Evolutionary conservation across 257 asterid genomes (phyloP).

Genomic region (Solanum sitiens): DNA sequence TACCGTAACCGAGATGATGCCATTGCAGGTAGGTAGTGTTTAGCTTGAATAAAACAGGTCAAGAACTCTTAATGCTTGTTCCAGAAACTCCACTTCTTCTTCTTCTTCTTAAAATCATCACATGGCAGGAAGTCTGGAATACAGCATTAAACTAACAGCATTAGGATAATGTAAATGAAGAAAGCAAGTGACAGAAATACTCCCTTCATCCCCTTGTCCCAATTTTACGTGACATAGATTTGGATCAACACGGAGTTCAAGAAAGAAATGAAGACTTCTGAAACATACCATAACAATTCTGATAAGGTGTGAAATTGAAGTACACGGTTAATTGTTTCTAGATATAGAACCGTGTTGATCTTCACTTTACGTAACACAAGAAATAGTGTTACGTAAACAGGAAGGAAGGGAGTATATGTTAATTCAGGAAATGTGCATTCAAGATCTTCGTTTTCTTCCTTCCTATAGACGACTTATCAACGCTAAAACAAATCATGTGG

Average conservation of each 20-base stretch:
- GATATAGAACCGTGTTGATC: not conserved
- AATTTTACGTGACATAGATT: not conserved
- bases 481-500: not conserved
- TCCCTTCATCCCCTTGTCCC: not conserved
- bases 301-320: not conserved
- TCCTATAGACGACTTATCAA: not conserved
- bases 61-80: slow-evolving; percentile 40
- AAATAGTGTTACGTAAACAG: not conserved
- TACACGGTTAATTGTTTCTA: not conserved
- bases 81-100: slow-evolving; percentile 84
- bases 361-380: too few species aligned
- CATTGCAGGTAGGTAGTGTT: not conserved
- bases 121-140: slow-evolving; percentile 52
- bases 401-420: not conserved
- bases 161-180: not conserved
- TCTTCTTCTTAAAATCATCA: slow-evolving; percentile 73
- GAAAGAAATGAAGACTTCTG: not conserved
- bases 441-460: not conserved
- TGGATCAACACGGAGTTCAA: not conserved
- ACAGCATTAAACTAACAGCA: not conserved
- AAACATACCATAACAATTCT: not conserved
- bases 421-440: not conserved
- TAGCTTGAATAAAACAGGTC: not conserved
- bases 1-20: not conserved
- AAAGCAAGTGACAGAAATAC: not conserved